Evolutionary conservation across 768 basidiomycete species (phyloP).

Genomic region (Pleurotus tuoliensis): DNA sequence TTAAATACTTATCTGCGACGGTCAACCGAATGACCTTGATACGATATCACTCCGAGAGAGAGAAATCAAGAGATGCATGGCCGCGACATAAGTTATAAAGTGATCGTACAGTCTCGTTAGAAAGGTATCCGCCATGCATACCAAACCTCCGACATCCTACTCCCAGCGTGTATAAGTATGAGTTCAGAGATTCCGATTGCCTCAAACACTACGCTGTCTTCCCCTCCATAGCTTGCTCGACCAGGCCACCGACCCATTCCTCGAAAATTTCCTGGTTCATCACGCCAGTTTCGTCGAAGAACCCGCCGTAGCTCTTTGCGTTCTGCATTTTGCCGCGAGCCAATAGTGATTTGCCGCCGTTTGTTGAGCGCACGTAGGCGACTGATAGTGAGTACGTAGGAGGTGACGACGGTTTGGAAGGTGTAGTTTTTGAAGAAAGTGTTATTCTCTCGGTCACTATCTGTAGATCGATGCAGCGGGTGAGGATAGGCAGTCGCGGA

Average conservation of each 20-base stretch:
- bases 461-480: constrained; percentile 30
- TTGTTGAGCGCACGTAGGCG: constrained; percentile 74
- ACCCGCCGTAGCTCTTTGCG: constrained; percentile 57
- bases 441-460: constrained; percentile 91
- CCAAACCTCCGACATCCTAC: background rate
- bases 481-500: constrained; percentile 18
- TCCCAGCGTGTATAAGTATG: too few species aligned
- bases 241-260: constrained; percentile 71
- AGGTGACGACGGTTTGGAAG: constrained; percentile 47
- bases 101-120: background rate
- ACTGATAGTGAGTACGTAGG: constrained; percentile 68
- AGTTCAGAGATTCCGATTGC: background rate
- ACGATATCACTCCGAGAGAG: too few species aligned
- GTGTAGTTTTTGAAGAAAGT: constrained; percentile 64
- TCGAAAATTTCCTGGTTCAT: constrained; percentile 77
- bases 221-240: constrained; percentile 71
- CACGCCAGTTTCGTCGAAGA: constrained; percentile 79
- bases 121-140: background rate
- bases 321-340: constrained; percentile 61
- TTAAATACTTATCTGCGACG: too few species aligned
- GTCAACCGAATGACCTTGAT: too few species aligned
- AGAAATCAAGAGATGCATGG: background rate
- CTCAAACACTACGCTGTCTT: constrained; percentile 36
- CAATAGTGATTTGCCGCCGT: constrained; percentile 82
- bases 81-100: background rate